Percentiles rank a stretch among this genome's conserved stretches.
These are phyloP conservation scores for Endocladia muricata DNA, from an alignment of 31 red algal genomes.

Conservation along the genomic window DNA sequence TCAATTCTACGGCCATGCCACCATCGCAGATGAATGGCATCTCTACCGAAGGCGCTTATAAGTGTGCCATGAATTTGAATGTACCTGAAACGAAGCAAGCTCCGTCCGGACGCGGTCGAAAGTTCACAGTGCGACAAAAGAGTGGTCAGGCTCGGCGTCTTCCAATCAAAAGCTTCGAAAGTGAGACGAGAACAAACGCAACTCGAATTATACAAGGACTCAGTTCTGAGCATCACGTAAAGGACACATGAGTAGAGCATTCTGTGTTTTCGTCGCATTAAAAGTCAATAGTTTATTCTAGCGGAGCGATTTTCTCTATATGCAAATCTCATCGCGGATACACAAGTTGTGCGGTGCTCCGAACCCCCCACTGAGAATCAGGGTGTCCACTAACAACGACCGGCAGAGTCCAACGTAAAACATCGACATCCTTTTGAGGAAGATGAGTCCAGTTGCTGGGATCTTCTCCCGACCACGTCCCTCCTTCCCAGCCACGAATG, in stretches of 20 bases:
- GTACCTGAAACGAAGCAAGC: neutral
- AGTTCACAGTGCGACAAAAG: too few species aligned
- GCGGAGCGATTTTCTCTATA: too few species aligned
- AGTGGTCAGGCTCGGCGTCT: too few species aligned
- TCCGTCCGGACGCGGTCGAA: neutral
- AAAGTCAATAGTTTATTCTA: too few species aligned
- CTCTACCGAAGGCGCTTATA: neutral
- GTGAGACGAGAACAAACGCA: too few species aligned
- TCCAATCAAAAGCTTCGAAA: too few species aligned
- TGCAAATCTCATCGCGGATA: too few species aligned
- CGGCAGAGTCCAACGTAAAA: constrained; percentile 65
- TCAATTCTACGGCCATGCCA: constrained; percentile 12
- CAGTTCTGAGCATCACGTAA: too few species aligned
- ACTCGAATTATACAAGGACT: too few species aligned
- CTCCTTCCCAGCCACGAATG: constrained; percentile 54
- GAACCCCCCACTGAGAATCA: constrained; percentile 46
- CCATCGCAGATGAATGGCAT: neutral
- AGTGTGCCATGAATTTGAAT: neutral
- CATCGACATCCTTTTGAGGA: constrained; percentile 56
- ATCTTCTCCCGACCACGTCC: constrained; percentile 35
- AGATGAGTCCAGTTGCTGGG: constrained; percentile 45
- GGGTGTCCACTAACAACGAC: constrained; percentile 47
- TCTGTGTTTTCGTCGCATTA: too few species aligned
- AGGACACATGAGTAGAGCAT: too few species aligned
- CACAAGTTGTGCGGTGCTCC: constrained; percentile 24